A percentile compares a stretch with the other conserved stretches of the same genome.
Conservation (phyloP, 2,329 filamentous ascomycete species). For the Clonostachys byssicola region DNA sequence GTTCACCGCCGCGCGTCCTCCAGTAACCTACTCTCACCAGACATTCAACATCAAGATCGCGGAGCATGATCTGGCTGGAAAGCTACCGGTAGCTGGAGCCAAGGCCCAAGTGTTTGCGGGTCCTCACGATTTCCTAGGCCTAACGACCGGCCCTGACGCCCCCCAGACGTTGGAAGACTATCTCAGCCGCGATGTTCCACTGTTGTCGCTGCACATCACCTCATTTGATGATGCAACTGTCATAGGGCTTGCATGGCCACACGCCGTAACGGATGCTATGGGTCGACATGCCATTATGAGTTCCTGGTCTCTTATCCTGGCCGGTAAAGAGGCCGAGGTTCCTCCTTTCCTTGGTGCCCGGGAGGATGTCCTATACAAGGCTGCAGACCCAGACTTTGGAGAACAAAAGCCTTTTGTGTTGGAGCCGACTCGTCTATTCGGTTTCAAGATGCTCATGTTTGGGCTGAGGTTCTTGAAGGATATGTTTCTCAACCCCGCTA, state of each 20-base stretch:
- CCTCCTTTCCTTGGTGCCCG: constrained; percentile 22
- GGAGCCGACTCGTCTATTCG: not conserved
- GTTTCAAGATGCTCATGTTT: not conserved
- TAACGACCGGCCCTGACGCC: constrained; percentile 6
- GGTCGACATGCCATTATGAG: constrained; percentile 33
- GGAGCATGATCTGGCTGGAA: constrained; percentile 31
- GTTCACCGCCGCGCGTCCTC: constrained; percentile 24
- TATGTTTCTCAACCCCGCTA: constrained; percentile 15
- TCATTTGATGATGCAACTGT: constrained; percentile 45
- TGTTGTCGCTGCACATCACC: constrained; percentile 40
- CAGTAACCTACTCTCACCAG: constrained; percentile 32
- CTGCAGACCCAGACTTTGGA: constrained; percentile 9
- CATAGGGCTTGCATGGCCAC: constrained; percentile 38
- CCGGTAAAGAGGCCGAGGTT: constrained; percentile 34
- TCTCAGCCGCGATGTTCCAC: constrained; percentile 32
- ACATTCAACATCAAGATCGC: constrained; percentile 26
- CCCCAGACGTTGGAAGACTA: constrained; percentile 28
- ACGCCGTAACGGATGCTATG: constrained; percentile 41
- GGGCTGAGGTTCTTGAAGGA: constrained; percentile 20
- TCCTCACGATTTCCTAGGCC: constrained; percentile 7
- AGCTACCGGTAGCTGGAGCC: constrained; percentile 22
- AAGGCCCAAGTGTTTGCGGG: constrained; percentile 6
- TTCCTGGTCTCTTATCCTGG: constrained; percentile 39
- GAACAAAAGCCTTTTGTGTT: not conserved
- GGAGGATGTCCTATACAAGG: constrained; percentile 24